Evolutionary conservation across 345 rosid species (phyloP), one percentile per base, ranked within the genome.

Genomic region (Lepidium aucheri): DNA sequence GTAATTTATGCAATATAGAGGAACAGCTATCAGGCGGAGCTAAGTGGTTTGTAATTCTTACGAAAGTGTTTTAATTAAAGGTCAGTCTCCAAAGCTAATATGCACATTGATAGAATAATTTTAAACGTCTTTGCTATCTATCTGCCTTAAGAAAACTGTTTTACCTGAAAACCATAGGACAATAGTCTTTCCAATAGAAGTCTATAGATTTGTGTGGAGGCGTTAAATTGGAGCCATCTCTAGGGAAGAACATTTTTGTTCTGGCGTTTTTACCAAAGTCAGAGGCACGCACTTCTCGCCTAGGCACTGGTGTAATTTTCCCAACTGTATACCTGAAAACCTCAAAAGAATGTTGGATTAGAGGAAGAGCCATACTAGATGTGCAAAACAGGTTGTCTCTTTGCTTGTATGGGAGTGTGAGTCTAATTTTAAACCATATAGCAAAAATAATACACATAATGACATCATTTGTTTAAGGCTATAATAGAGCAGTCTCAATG

Each of bases 111-210:
- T 44, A 44, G 53, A 53, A 43, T 43, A 30, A 56, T 11, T 35
- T n/a, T 11, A 34, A 56, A 67, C 47, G 34, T 56, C 64, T 68
- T 58, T 59, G 34, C 33, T 28, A 70, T 71, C 32, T 28, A 70
- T 71, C 32, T 20, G 30, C 52, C 20, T 18, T 43, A 55, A 53
- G 63, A 39, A 64, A 65, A 15, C 18, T 52, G 72, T 17, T 2
- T 22, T 81, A 93, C 98, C 98, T 90, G 83, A 93, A 93, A 74
- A 90, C 98, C 98, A 90, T 90, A 34, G 98, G 98, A 77, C 98
- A 90, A 63, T 90, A 93, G 74, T 93, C 98, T 74, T 87, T 93
- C 98, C 98, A 93, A 60, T 75, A 74, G 78, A 93, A 93, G 81
- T 85, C 90, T 60, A 87, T 50, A 49, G 98, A 90, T 72, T 80